These are phyloP conservation scores for Synura sp. DNA, from an alignment of 352 stramenopile genomes.

Conservation along the genomic window DNA sequence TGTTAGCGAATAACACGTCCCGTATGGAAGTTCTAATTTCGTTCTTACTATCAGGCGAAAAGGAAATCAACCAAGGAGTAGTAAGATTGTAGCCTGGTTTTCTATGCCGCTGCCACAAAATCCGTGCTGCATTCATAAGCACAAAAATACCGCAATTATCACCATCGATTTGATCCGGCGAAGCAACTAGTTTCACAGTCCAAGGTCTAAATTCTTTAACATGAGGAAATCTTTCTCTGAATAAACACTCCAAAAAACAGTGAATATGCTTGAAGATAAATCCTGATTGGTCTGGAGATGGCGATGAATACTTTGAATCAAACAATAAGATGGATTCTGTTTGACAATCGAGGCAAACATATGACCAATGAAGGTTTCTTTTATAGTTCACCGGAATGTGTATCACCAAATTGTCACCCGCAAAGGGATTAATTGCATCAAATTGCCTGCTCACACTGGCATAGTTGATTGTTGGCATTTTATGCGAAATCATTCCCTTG, in stretches of 20 bases:
- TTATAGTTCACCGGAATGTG: constrained; percentile 35
- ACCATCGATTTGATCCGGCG: constrained; percentile 31
- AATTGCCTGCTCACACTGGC: constrained; percentile 31
- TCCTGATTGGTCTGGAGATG: constrained; percentile 32
- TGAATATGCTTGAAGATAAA: constrained; percentile 38
- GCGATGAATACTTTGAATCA: constrained; percentile 36
- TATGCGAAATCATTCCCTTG: constrained; percentile 35
- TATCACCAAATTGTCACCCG: constrained; percentile 33
- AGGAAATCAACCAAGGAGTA: constrained; percentile 35
- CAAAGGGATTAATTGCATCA: constrained; percentile 36
- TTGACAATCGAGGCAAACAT: constrained; percentile 35
- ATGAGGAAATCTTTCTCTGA: constrained; percentile 36
- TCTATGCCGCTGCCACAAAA: constrained; percentile 32
- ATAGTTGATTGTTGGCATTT: constrained; percentile 37
- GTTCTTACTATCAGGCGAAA: constrained; percentile 35
- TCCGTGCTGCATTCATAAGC: constrained; percentile 32
- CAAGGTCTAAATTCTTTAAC: constrained; percentile 37
- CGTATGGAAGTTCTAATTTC: constrained; percentile 36
- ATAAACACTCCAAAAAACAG: constrained; percentile 37
- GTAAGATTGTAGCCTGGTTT: constrained; percentile 35
- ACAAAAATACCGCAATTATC: constrained; percentile 37
- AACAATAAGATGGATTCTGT: constrained; percentile 37
- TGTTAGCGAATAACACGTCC: constrained; percentile 33
- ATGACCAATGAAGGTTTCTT: constrained; percentile 36
- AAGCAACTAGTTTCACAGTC: constrained; percentile 35